Evolutionary conservation across 331 rosid species (phyloP).

Genomic region (Pyracantha coccinea): DNA sequence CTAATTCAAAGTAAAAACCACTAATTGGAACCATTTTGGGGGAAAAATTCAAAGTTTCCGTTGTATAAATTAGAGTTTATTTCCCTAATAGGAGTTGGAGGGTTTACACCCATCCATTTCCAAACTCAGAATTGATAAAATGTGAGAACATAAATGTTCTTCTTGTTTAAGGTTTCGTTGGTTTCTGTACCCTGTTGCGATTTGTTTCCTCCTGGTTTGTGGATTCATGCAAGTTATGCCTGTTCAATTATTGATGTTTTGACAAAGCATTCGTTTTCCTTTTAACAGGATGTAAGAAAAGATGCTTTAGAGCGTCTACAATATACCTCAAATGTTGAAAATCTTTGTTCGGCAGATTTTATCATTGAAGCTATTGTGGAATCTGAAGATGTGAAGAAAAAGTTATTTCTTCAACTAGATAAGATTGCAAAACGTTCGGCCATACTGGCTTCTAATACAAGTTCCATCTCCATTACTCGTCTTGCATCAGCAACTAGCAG

Average conservation of each 20-base stretch:
- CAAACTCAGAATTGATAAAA: too few relatives aligned
- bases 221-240: too few relatives aligned
- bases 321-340: slow-evolving; percentile 50
- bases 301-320: slow-evolving; percentile 42
- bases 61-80: background rate
- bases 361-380: slow-evolving; percentile 84
- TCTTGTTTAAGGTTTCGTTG: too few relatives aligned
- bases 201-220: too few relatives aligned
- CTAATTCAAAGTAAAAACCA: background rate
- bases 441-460: slow-evolving; percentile 88
- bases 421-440: slow-evolving; percentile 53
- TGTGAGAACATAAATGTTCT: too few relatives aligned
- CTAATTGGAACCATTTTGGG: too few relatives aligned
- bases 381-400: slow-evolving; percentile 73
- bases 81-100: background rate
- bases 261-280: background rate
- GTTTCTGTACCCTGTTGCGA: too few relatives aligned
- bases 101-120: background rate
- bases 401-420: slow-evolving; percentile 53
- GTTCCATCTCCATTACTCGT: slow-evolving; percentile 90
- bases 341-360: slow-evolving; percentile 49
- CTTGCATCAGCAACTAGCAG: slow-evolving; percentile 62
- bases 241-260: background rate
- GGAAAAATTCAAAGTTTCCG: background rate
- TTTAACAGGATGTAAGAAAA: slow-evolving; percentile 30